Evolutionary conservation across 225 moss, liverwort and hornwort genomes (phyloP).

Genomic region (Pleurozium schreberi): DNA sequence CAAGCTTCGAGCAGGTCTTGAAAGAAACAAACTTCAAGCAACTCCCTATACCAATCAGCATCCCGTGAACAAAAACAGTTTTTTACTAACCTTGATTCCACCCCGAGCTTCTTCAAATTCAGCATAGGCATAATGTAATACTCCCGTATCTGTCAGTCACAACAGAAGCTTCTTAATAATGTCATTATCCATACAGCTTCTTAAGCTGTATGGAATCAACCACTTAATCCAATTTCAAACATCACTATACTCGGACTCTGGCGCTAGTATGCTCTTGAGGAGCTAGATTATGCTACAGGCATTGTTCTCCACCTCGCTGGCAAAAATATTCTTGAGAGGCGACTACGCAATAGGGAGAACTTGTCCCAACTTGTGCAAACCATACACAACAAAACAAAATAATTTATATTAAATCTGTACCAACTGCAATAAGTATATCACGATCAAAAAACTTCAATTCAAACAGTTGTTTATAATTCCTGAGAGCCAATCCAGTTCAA

Average conservation of each 20-base stretch:
- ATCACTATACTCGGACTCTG: not conserved
- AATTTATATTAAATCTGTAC: not conserved
- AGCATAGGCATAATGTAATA: slow-evolving; percentile 86
- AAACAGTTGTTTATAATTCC: not conserved
- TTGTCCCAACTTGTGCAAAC: not conserved
- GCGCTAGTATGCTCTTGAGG: not conserved
- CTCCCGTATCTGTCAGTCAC: slow-evolving; percentile 56
- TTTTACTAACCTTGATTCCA: slow-evolving; percentile 57
- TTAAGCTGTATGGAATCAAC: not conserved
- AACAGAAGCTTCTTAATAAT: not conserved
- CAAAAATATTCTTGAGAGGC: not conserved
- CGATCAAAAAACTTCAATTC: not conserved
- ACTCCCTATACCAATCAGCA: not conserved
- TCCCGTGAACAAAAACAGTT: not conserved
- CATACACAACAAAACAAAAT: not conserved
- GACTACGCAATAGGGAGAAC: not conserved
- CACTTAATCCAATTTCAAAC: not conserved
- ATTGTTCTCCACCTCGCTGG: not conserved
- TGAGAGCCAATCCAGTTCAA: not conserved
- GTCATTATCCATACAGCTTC: not conserved
- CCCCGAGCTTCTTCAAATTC: slow-evolving; percentile 94
- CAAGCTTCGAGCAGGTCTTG: not conserved
- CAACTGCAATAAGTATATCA: not conserved
- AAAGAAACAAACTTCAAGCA: not conserved
- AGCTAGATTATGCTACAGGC: not conserved